phyloP scores from a whole-genome alignment of 192 early-diverging fungal genomes.

The Podila clonocystis region DNA sequence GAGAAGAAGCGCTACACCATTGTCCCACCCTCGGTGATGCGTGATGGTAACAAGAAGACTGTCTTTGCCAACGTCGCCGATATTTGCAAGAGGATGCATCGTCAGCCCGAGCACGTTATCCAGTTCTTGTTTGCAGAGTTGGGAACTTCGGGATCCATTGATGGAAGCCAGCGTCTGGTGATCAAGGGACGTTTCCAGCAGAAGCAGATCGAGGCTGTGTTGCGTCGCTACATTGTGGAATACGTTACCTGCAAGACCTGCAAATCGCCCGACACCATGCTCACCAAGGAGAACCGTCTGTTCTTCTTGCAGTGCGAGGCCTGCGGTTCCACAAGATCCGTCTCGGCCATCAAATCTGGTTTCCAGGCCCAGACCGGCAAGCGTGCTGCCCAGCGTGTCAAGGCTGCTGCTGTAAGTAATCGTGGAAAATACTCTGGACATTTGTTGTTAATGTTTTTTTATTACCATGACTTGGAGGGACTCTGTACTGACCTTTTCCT shows the following conservation, averaged over 20 bases:
- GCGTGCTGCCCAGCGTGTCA: conserved; percentile 59
- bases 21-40: conserved; percentile 87
- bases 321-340: conserved; percentile 94
- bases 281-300: conserved; percentile 96
- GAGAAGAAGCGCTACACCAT: conserved; percentile 96
- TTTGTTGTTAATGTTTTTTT: not conserved
- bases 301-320: conserved; percentile 97
- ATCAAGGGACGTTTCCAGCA: conserved; percentile 99
- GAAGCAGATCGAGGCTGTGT: conserved; percentile 98
- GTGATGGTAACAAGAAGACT: conserved; percentile 97
- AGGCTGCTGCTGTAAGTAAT: conserved; percentile 41
- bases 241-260: conserved; percentile 99
- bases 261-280: conserved; percentile 91
- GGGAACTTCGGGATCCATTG: conserved; percentile 97
- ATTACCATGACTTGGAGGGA: not conserved
- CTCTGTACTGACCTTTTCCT: not conserved
- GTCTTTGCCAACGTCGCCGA: conserved; percentile 97
- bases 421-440: not conserved
- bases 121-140: conserved; percentile 98
- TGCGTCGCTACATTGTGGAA: conserved; percentile 97
- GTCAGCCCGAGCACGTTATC: conserved; percentile 96
- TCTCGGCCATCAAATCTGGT: conserved; percentile 97
- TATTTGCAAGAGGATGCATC: conserved; percentile 94
- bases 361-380: conserved; percentile 87
- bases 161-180: conserved; percentile 87